Conservation (phyloP, 805 yeast genomes). For the Barnettozyma botsteinii region DNA sequence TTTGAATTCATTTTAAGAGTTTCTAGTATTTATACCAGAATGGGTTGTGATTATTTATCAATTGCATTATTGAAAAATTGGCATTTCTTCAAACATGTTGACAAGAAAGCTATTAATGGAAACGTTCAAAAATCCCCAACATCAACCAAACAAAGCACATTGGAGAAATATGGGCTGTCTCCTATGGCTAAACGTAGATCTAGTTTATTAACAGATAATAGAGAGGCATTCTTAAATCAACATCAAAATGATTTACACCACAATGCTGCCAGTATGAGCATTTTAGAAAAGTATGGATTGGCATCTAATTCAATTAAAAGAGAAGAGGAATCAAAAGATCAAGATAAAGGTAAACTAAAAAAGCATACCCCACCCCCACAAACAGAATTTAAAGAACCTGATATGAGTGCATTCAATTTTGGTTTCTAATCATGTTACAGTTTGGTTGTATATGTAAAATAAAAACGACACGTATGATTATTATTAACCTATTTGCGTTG, state of each 20-base stretch:
- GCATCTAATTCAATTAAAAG: constrained; percentile 17
- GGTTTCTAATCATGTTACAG: constrained; percentile 30
- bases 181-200: constrained; percentile 22
- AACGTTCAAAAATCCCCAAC: constrained; percentile 3
- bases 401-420: constrained; percentile 68
- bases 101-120: constrained; percentile 10
- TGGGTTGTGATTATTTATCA: constrained; percentile 88
- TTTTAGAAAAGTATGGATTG: constrained; percentile 26
- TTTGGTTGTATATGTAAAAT: too few relatives aligned
- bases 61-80: constrained; percentile 59
- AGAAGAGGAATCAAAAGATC: constrained; percentile 12
- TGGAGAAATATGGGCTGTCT: constrained; percentile 25
- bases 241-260: constrained; percentile 5
- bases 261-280: constrained; percentile 14
- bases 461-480: too few relatives aligned
- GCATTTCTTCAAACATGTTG: constrained; percentile 43
- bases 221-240: background rate
- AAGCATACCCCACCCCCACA: constrained; percentile 37
- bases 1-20: constrained; percentile 56
- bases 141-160: constrained; percentile 6
- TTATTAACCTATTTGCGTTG: too few relatives aligned
- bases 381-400: constrained; percentile 62
- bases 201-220: constrained; percentile 10
- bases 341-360: constrained; percentile 7
- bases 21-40: constrained; percentile 62